Evolutionary conservation across 2,329 filamentous ascomycete genomes (phyloP).

Genomic region (Canariomyces notabilis): DNA sequence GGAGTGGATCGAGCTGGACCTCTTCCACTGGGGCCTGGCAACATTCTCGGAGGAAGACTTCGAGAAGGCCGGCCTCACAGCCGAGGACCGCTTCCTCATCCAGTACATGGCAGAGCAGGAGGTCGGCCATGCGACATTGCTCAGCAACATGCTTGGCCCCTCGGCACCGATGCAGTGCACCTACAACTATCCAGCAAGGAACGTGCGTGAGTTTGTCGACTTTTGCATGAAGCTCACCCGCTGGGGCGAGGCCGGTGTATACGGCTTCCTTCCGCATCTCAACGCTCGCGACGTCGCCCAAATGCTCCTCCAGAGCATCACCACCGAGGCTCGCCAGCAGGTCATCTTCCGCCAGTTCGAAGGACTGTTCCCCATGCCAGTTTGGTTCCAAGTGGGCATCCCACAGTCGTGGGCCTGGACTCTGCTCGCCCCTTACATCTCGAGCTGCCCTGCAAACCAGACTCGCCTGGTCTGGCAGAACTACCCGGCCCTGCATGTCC

Average conservation of each 20-base stretch:
- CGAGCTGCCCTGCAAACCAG: slow-evolving; percentile 65
- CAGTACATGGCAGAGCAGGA: slow-evolving; percentile 76
- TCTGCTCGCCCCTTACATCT: slow-evolving; percentile 74
- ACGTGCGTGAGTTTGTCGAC: slow-evolving; percentile 72
- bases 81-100: slow-evolving; percentile 66
- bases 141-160: slow-evolving; percentile 71
- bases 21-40: slow-evolving; percentile 71
- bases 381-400: slow-evolving; percentile 75
- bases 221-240: slow-evolving; percentile 83
- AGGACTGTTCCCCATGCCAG: slow-evolving; percentile 74
- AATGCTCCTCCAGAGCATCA: slow-evolving; percentile 69
- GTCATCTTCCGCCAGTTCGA: slow-evolving; percentile 79
- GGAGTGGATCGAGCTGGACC: slow-evolving; percentile 79
- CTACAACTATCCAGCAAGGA: slow-evolving; percentile 76
- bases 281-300: slow-evolving; percentile 70
- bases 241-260: slow-evolving; percentile 73
- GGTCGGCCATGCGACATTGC: slow-evolving; percentile 68
- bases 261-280: slow-evolving; percentile 74
- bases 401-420: slow-evolving; percentile 85
- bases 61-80: slow-evolving; percentile 58
- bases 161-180: slow-evolving; percentile 68
- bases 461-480: slow-evolving; percentile 81
- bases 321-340: slow-evolving; percentile 76
- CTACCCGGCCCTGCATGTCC: slow-evolving; percentile 65
- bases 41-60: slow-evolving; percentile 67